phyloP scores from a whole-genome alignment of 116 monocot genomes.

The Posidonia oceanica region DNA sequence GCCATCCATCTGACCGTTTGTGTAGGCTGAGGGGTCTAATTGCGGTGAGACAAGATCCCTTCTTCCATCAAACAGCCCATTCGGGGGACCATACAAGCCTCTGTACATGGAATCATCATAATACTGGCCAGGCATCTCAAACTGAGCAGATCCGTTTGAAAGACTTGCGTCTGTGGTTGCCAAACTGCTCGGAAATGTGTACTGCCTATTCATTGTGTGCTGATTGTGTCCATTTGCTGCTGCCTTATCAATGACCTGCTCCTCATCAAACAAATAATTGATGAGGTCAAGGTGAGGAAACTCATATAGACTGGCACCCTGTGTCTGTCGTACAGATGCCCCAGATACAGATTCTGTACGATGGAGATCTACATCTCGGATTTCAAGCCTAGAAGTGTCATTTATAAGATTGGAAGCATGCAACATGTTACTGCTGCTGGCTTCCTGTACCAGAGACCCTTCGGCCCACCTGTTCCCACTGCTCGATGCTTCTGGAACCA shows the following conservation, averaged over 20 bases:
- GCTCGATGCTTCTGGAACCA: constrained; percentile 25
- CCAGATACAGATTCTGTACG: constrained; percentile 11
- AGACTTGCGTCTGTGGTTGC: constrained; percentile 3
- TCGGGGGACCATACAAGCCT: constrained; percentile 17
- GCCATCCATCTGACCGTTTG: constrained; percentile 30
- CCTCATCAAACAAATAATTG: constrained; percentile 81
- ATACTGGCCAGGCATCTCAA: constrained; percentile 21
- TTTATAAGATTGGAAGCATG: constrained; percentile 4
- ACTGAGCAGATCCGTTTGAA: constrained; percentile 14
- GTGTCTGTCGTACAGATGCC: constrained; percentile 8
- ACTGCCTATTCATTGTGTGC: constrained; percentile 29
- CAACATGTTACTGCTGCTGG: not conserved
- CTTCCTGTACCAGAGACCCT: constrained; percentile 11
- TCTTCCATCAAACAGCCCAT: constrained; percentile 11
- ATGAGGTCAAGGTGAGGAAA: constrained; percentile 95
- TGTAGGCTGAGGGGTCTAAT: constrained; percentile 31
- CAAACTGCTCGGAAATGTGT: constrained; percentile 23
- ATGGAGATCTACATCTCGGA: constrained; percentile 6
- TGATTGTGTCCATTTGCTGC: constrained; percentile 9
- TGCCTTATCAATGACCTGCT: not conserved
- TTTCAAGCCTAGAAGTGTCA: constrained; percentile 6
- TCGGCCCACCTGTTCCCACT: constrained; percentile 16
- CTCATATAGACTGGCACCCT: constrained; percentile 38
- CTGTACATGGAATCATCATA: constrained; percentile 27
- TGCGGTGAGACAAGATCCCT: constrained; percentile 2